Evolutionary conservation across 495 filamentous ascomycete genomes (phyloP).

Genomic region (Neurospora sp.): DNA sequence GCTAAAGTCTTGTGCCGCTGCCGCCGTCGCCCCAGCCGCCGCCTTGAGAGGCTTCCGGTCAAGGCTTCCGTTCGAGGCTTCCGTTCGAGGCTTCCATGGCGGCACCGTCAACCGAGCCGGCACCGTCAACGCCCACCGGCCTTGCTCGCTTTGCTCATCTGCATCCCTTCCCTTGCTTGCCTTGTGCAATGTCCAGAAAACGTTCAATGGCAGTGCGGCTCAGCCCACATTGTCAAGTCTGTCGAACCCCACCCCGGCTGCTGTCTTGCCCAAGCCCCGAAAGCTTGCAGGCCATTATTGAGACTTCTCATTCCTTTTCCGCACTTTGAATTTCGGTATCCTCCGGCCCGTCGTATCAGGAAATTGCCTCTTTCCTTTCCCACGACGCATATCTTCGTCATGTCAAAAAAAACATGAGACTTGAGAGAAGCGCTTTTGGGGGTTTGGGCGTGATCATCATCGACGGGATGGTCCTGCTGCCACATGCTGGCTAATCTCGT

Average conservation of each 20-base stretch:
- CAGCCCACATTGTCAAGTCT: neutral
- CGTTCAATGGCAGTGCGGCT: neutral
- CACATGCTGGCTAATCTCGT: conserved; percentile 2
- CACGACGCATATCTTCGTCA: neutral
- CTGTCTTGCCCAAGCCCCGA: conserved; percentile 14
- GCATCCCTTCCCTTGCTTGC: neutral
- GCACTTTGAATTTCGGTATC: conserved; percentile 16
- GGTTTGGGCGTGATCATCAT: neutral
- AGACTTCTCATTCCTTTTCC: conserved; percentile 9
- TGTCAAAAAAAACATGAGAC: neutral
- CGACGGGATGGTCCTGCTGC: conserved; percentile 3
- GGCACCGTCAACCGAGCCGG: neutral
- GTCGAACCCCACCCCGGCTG: neutral
- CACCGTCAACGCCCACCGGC: neutral
- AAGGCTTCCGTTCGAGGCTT: neutral
- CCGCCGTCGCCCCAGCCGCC: neutral
- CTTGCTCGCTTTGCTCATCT: neutral
- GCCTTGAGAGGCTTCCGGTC: neutral
- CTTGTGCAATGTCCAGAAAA: neutral
- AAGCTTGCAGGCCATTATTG: conserved; percentile 25
- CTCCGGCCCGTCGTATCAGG: conserved; percentile 17
- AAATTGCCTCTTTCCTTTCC: conserved; percentile 6
- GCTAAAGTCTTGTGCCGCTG: neutral
- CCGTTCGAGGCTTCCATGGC: neutral
- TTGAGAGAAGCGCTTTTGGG: neutral